These are phyloP conservation scores for Carnegiea gigantea DNA, from an alignment of 179 eudicot genomes.

Conservation along the genomic window DNA sequence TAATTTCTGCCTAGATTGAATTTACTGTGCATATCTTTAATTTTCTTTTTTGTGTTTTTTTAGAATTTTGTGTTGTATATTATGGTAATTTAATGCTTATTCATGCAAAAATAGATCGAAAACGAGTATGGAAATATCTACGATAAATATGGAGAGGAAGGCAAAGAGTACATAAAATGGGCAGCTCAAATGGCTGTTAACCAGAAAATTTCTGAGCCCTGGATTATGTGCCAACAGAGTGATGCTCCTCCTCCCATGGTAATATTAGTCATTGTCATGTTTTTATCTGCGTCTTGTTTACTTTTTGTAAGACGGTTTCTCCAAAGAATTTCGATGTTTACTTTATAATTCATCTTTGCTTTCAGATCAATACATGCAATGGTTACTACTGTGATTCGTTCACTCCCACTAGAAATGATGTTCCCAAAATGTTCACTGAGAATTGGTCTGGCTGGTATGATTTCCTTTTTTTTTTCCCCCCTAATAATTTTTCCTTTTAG, in stretches of 20 bases:
- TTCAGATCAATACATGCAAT: conserved; percentile 34
- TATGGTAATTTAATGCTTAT: not conserved
- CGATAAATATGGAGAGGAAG: conserved; percentile 11
- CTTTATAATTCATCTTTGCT: not conserved
- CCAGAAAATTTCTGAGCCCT: conserved; percentile 25
- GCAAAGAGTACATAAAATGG: conserved; percentile 27
- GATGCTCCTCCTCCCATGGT: conserved; percentile 32
- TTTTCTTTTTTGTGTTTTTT: too few species aligned
- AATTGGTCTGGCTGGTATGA: conserved; percentile 33
- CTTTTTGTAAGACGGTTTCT: too few species aligned
- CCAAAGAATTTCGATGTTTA: not conserved
- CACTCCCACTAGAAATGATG: conserved; percentile 21
- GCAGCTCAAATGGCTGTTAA: conserved; percentile 21
- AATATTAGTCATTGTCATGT: not conserved
- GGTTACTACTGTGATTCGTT: conserved; percentile 31
- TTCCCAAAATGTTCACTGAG: conserved; percentile 32
- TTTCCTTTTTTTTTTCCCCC: not conserved
- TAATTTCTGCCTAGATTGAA: too few species aligned
- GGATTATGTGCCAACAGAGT: conserved; percentile 34
- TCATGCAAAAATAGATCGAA: conserved; percentile 20
- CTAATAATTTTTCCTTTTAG: not conserved
- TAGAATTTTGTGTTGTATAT: too few species aligned
- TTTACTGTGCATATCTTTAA: not conserved
- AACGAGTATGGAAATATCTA: conserved; percentile 29
- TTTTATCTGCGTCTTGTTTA: too few species aligned